Evolutionary conservation across 225 moss, liverwort and hornwort genomes (phyloP).

Genomic region (Pseudisothecium myosuroides): DNA sequence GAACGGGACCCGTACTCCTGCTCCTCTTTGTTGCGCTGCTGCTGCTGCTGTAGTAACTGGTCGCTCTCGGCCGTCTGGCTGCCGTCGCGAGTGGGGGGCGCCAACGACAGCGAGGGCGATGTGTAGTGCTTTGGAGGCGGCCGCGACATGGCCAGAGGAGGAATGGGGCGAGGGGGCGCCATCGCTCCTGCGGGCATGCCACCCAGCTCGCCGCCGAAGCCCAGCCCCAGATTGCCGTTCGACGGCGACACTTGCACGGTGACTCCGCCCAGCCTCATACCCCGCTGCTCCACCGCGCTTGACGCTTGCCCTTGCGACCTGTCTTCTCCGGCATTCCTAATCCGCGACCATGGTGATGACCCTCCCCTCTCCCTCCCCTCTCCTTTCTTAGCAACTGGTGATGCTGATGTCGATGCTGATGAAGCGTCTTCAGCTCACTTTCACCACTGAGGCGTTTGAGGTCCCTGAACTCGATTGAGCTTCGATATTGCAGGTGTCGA

Average conservation of each 20-base stretch:
- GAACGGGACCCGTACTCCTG: constrained; percentile 82
- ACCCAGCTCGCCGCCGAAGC: constrained; percentile 64
- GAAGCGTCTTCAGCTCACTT: not conserved
- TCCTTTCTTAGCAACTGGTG: not conserved
- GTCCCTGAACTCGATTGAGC: not conserved
- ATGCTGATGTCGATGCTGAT: not conserved
- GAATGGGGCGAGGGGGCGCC: constrained; percentile 85
- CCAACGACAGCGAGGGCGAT: constrained; percentile 72
- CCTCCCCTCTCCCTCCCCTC: too few species aligned
- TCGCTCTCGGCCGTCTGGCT: constrained; percentile 80
- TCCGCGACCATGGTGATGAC: not conserved
- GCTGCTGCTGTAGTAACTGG: constrained; percentile 17
- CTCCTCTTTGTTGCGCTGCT: constrained; percentile 43
- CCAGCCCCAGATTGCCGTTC: constrained; percentile 56
- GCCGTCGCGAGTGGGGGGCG: constrained; percentile 69
- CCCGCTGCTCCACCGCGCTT: not conserved
- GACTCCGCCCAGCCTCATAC: constrained; percentile 89
- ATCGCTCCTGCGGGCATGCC: constrained; percentile 91
- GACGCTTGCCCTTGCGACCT: not conserved
- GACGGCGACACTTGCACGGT: constrained; percentile 64
- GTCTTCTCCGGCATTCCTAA: not conserved
- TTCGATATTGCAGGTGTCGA: too few species aligned
- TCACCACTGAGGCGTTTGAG: too few species aligned
- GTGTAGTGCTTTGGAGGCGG: constrained; percentile 71
- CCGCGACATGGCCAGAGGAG: constrained; percentile 60